phyloP scores from a whole-genome alignment of 129 eudicot genomes.

The Artemisia tridentata region DNA sequence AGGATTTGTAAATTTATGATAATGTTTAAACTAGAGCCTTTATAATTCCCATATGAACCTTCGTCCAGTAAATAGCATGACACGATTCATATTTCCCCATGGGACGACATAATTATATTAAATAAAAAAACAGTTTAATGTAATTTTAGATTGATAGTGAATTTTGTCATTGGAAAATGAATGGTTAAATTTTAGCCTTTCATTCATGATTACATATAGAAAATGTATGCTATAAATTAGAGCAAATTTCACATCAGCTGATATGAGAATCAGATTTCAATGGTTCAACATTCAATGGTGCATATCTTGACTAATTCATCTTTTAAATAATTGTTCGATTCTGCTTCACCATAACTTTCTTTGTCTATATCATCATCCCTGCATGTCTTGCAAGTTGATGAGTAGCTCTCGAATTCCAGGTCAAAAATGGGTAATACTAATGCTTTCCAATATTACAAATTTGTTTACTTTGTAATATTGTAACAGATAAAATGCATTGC shows the following conservation, averaged over 20 bases:
- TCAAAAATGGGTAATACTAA: too few relatives aligned
- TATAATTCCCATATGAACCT: not conserved
- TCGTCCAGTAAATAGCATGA: not conserved
- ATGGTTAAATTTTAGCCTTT: not conserved
- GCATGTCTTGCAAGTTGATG: too few relatives aligned
- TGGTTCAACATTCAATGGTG: slow-evolving; percentile 98
- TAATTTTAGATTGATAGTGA: too few relatives aligned
- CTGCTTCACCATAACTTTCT: not conserved
- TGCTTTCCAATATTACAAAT: too few relatives aligned
- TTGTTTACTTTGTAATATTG: too few relatives aligned
- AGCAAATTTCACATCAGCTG: slow-evolving; percentile 99
- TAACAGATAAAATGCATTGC: too few relatives aligned
- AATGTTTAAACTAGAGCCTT: not conserved
- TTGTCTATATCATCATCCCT: slow-evolving; percentile 1
- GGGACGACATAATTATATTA: not conserved
- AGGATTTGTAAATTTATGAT: not conserved
- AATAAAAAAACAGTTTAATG: not conserved
- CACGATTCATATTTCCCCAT: not conserved
- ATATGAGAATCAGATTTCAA: slow-evolving; percentile 99
- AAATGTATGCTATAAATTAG: slow-evolving; percentile 54
- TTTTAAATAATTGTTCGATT: not conserved
- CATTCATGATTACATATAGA: slow-evolving; percentile 6
- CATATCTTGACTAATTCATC: slow-evolving; percentile 56
- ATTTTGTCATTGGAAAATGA: not conserved
- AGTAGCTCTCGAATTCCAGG: not conserved